Percentiles rank a stretch among this genome's conserved stretches.
These are phyloP conservation scores for Lepidium didymum DNA, from an alignment of 345 rosid genomes.

Conservation along the genomic window DNA sequence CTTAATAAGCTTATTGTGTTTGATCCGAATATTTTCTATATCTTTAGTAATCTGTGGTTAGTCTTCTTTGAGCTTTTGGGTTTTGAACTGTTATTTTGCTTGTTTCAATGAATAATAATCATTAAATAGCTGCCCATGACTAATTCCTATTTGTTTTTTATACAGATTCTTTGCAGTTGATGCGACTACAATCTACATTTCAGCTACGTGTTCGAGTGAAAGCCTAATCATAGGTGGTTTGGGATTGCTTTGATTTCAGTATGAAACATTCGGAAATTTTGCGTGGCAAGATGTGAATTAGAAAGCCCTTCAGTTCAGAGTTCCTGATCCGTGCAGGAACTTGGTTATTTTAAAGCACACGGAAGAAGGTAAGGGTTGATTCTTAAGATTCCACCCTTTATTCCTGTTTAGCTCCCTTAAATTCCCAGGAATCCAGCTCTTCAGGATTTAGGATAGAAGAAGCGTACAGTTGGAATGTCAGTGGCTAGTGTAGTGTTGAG, in stretches of 20 bases:
- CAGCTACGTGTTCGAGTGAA: background rate
- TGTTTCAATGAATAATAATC: background rate
- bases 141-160: background rate
- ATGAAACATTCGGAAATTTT: constrained; percentile 2
- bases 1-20: background rate
- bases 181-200: background rate
- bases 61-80: background rate
- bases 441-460: constrained; percentile 12
- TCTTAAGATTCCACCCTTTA: constrained; percentile 12
- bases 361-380: constrained; percentile 16
- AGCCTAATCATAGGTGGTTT: constrained; percentile 5
- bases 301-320: constrained; percentile 8
- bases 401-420: constrained; percentile 5
- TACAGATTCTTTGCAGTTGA: constrained; percentile 18
- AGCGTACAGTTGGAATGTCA: constrained; percentile 41
- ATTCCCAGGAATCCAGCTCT: constrained; percentile 3
- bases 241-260: background rate
- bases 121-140: background rate
- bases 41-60: background rate
- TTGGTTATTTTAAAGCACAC: constrained; percentile 14
- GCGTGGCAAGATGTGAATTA: constrained; percentile 28
- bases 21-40: background rate
- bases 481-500: constrained; percentile 51
- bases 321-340: constrained; percentile 37
- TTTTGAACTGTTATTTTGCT: background rate